These are phyloP conservation scores for Aspergillus nanangensis DNA, from an alignment of 495 filamentous ascomycete genomes.

Conservation along the genomic window DNA sequence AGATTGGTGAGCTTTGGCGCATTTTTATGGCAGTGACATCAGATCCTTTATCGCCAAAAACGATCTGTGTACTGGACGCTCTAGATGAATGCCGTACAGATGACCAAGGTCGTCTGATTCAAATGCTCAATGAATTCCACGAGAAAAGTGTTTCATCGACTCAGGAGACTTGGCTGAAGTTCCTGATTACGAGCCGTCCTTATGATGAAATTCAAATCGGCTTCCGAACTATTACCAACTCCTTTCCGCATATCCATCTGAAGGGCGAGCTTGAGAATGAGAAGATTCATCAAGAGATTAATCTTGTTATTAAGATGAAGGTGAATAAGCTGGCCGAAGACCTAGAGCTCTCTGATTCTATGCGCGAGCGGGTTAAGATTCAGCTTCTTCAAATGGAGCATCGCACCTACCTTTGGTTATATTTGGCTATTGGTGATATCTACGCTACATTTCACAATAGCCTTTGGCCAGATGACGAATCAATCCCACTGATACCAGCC, in stretches of 20 bases:
- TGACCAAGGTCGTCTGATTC: conserved; percentile 17
- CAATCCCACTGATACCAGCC: conserved; percentile 14
- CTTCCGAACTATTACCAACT: conserved; percentile 15
- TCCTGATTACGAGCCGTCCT: conserved; percentile 41
- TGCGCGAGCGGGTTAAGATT: conserved; percentile 8
- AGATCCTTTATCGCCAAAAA: conserved; percentile 12
- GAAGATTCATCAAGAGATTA: conserved; percentile 31
- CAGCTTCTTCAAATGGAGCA: conserved; percentile 21
- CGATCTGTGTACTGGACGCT: conserved; percentile 36
- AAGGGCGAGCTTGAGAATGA: conserved; percentile 32
- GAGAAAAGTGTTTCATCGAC: background rate
- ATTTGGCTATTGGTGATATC: conserved; percentile 21
- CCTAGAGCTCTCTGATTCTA: conserved; percentile 4
- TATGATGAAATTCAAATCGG: conserved; percentile 27
- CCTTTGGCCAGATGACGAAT: conserved; percentile 11
- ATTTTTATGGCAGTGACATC: conserved; percentile 20
- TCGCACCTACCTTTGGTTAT: conserved; percentile 36
- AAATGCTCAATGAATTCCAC: conserved; percentile 14
- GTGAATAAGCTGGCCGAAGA: conserved; percentile 21
- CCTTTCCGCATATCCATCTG: conserved; percentile 24
- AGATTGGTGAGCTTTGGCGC: conserved; percentile 25
- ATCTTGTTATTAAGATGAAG: conserved; percentile 25
- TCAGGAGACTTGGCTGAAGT: conserved; percentile 24
- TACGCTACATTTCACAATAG: conserved; percentile 12
- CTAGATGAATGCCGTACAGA: conserved; percentile 34